These are phyloP conservation scores for Besnoitia besnoiti DNA, from an alignment of 169 alveolate species.

Conservation along the genomic window DNA sequence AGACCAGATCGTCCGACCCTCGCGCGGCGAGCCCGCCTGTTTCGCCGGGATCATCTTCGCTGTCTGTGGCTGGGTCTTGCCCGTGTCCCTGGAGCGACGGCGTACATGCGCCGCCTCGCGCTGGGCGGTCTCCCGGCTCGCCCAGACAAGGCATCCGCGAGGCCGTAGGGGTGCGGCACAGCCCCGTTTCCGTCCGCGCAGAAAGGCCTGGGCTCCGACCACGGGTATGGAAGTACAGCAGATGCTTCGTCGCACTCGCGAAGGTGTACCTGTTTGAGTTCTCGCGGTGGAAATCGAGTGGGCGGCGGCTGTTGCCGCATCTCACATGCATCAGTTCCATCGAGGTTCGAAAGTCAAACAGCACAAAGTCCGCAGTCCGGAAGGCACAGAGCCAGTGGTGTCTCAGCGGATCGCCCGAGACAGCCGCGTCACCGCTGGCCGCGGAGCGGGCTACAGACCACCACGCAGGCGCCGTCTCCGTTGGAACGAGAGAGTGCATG, in stretches of 20 bases:
- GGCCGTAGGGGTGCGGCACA: too few species aligned
- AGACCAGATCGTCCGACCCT: background rate
- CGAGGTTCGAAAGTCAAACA: background rate
- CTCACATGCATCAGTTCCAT: constrained; percentile 20
- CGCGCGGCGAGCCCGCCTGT: background rate
- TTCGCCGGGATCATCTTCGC: too few species aligned
- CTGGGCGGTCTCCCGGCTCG: too few species aligned
- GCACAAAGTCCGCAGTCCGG: constrained; percentile 4
- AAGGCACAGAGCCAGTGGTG: constrained; percentile 21
- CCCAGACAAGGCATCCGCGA: too few species aligned
- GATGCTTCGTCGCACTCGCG: constrained; percentile 30
- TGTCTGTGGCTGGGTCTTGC: background rate
- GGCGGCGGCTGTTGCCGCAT: constrained; percentile 37
- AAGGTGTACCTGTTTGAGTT: background rate
- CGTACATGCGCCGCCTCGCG: too few species aligned
- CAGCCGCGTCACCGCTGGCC: background rate
- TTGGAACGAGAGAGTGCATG: constrained; percentile 22
- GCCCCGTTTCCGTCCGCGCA: background rate
- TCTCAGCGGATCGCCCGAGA: background rate
- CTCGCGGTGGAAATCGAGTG: constrained; percentile 19
- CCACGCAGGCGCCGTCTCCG: constrained; percentile 29
- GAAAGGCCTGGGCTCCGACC: background rate
- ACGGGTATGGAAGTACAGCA: background rate
- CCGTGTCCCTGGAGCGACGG: too few species aligned
- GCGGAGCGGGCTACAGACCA: background rate